These are phyloP conservation scores for Triadica sebifera DNA, from an alignment of 345 rosid genomes.

Conservation along the genomic window DNA sequence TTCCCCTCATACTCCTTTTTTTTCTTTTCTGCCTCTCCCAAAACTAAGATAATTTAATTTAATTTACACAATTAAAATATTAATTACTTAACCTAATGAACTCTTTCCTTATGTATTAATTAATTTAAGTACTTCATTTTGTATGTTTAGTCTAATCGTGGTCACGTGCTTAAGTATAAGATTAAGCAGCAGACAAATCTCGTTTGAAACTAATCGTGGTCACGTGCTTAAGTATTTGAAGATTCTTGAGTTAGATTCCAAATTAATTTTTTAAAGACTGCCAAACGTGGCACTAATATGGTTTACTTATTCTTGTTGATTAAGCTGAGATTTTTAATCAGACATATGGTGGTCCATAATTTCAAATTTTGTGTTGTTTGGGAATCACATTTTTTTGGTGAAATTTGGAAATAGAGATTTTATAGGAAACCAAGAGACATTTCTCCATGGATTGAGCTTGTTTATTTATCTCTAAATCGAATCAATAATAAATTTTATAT, in stretches of 20 bases:
- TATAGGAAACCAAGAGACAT: too few species aligned
- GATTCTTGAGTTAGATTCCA: conserved; percentile 26
- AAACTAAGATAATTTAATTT: background rate
- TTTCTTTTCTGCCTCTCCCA: background rate
- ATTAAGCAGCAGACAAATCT: conserved; percentile 18
- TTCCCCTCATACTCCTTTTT: conserved; percentile 8
- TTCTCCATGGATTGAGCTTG: too few species aligned
- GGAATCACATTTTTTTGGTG: too few species aligned
- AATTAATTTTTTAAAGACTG: conserved; percentile 16
- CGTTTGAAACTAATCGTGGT: background rate
- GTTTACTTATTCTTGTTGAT: background rate
- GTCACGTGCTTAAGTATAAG: background rate
- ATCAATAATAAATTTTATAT: too few species aligned
- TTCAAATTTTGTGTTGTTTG: too few species aligned
- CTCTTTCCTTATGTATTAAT: background rate
- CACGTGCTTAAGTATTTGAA: conserved; percentile 18
- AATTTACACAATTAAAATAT: background rate
- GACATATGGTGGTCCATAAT: background rate
- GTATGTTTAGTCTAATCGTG: background rate
- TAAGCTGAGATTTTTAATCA: background rate
- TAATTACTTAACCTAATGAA: background rate
- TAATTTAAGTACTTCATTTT: background rate
- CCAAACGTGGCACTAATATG: background rate
- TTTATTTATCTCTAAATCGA: too few species aligned
- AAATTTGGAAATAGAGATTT: too few species aligned